Conservation (phyloP, 257 asterid species). For the Solanum arcanum region DNA sequence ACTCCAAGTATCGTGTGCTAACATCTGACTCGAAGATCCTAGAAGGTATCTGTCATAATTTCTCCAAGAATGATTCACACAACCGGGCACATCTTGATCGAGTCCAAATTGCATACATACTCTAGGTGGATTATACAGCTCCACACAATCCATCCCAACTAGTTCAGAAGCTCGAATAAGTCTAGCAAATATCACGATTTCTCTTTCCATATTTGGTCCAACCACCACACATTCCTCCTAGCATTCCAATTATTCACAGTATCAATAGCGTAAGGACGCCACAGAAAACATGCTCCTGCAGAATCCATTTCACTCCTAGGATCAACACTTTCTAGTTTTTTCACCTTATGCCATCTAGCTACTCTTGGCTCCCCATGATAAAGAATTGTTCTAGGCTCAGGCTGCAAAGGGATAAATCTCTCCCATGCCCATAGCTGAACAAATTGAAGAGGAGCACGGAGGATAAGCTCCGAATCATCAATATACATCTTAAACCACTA, state of each 20-base stretch:
- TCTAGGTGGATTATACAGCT: conserved; percentile 34
- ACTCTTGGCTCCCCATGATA: background rate
- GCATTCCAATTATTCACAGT: background rate
- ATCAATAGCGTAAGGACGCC: conserved; percentile 24
- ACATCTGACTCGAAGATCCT: conserved; percentile 11
- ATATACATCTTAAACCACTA: background rate
- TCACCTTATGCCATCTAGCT: background rate
- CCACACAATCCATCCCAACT: conserved; percentile 21
- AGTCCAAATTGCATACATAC: conserved; percentile 38
- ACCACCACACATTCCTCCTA: conserved; percentile 2
- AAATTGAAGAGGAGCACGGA: background rate
- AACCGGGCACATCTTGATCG: conserved; percentile 16
- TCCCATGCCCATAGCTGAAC: conserved; percentile 43
- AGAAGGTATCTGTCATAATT: conserved; percentile 16
- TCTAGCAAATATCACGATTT: conserved; percentile 4
- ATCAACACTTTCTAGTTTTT: background rate
- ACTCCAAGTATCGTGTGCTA: conserved; percentile 4
- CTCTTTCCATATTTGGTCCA: background rate
- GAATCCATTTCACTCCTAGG: too few relatives aligned
- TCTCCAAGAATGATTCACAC: conserved; percentile 10
- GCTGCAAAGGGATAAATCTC: conserved; percentile 14
- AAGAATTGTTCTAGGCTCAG: background rate
- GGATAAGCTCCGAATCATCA: background rate
- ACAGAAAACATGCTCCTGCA: background rate
- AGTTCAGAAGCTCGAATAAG: conserved; percentile 18